Percentiles rank a stretch among this genome's conserved stretches.
These are phyloP conservation scores for Apocynum venetum DNA, from an alignment of 257 asterid species.

Conservation along the genomic window DNA sequence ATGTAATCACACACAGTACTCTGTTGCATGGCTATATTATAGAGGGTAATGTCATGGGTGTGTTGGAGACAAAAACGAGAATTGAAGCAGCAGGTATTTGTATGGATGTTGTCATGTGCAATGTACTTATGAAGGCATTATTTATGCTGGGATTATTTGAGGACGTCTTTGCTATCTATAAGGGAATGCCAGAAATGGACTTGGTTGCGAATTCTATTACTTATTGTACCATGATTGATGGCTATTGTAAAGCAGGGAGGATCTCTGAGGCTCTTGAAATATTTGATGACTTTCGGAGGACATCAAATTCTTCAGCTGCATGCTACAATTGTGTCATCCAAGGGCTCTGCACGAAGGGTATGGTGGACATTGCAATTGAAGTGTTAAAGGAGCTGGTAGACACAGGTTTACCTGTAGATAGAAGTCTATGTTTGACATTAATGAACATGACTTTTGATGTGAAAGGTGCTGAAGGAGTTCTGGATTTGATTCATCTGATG, in stretches of 20 bases:
- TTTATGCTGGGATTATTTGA: constrained; percentile 75
- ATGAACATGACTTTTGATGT: constrained; percentile 29
- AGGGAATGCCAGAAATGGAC: constrained; percentile 43
- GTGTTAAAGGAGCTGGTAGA: constrained; percentile 42
- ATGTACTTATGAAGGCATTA: constrained; percentile 62
- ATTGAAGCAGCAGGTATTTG: constrained; percentile 47
- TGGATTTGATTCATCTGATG: constrained; percentile 37
- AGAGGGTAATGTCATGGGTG: constrained; percentile 55
- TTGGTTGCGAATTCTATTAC: constrained; percentile 49
- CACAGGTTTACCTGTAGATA: constrained; percentile 42
- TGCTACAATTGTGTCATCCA: constrained; percentile 51
- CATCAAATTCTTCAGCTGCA: constrained; percentile 44
- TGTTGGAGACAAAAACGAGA: constrained; percentile 49
- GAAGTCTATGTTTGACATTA: constrained; percentile 38
- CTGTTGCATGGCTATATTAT: constrained; percentile 60
- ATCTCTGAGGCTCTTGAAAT: constrained; percentile 65
- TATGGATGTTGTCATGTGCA: constrained; percentile 62
- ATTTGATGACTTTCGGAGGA: constrained; percentile 48
- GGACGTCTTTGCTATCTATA: constrained; percentile 54
- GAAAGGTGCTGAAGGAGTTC: constrained; percentile 49
- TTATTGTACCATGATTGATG: constrained; percentile 59
- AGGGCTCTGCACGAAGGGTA: constrained; percentile 57
- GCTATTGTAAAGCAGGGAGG: constrained; percentile 65
- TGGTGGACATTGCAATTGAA: constrained; percentile 55
- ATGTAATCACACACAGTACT: constrained; percentile 65